A percentile compares a stretch with the other conserved stretches of the same genome.
Evolutionary conservation across 805 yeast species (phyloP).

Genomic region (Wickerhamomyces chambardii): DNA sequence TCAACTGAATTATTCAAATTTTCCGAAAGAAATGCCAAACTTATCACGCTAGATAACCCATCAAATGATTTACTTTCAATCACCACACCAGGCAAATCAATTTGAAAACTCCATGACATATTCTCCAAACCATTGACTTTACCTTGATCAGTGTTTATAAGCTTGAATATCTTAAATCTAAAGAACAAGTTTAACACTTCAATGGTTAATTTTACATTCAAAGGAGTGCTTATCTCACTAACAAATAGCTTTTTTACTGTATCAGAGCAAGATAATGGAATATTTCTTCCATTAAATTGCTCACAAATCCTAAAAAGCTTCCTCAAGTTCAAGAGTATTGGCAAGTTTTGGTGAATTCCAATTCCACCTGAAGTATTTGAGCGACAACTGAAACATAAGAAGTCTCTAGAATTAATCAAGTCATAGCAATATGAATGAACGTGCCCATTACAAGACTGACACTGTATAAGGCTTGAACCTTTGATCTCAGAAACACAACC

Average conservation of each 20-base stretch:
- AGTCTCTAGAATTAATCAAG: conserved; percentile 1
- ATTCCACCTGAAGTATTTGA: conserved; percentile 10
- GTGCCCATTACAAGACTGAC: conserved; percentile 20
- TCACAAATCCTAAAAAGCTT: conserved; percentile 17
- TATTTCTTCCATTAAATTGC: conserved; percentile 10
- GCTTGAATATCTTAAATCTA: too few relatives aligned
- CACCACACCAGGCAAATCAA: too few relatives aligned
- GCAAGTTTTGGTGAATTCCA: conserved; percentile 11
- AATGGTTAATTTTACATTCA: conserved; percentile 1
- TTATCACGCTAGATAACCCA: too few relatives aligned
- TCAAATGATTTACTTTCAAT: too few relatives aligned
- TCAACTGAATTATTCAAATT: too few relatives aligned
- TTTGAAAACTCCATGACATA: too few relatives aligned
- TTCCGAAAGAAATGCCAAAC: too few relatives aligned
- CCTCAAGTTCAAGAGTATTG: conserved; percentile 25
- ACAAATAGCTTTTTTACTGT: conserved; percentile 5
- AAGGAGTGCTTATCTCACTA: too few relatives aligned
- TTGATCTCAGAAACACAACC: conserved; percentile 16
- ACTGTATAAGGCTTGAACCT: conserved; percentile 9
- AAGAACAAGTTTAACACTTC: conserved; percentile 7
- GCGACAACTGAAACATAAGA: conserved; percentile 20
- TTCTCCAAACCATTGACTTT: too few relatives aligned
- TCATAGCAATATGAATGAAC: conserved; percentile 30
- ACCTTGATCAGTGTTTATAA: too few relatives aligned
- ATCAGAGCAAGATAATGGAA: conserved; percentile 12